Conservation (phyloP, 768 basidiomycete species). For the Termitomyces sp. region DNA sequence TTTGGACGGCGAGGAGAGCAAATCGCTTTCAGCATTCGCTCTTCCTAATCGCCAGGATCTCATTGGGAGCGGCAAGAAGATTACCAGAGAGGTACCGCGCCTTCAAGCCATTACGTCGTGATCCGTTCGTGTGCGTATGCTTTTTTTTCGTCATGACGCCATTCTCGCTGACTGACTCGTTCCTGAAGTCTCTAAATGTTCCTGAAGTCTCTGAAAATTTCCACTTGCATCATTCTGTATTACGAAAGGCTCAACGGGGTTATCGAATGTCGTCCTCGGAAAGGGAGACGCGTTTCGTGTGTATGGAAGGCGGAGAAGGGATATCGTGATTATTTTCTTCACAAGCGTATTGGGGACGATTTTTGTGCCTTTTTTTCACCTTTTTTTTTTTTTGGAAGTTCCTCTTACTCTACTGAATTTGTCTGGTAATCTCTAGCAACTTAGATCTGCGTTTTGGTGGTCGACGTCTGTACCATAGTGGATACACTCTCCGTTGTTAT, state of each 20-base stretch:
- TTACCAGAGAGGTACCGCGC: constrained; percentile 29
- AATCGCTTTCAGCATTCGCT: constrained; percentile 44
- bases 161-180: background rate
- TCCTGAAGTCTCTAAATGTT: background rate
- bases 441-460: constrained; percentile 9
- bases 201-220: background rate
- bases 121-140: constrained; percentile 10
- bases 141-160: background rate
- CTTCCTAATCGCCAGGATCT: constrained; percentile 36
- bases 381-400: constrained; percentile 12
- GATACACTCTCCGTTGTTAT: constrained; percentile 7
- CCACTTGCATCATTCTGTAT: constrained; percentile 7
- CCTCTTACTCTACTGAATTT: constrained; percentile 10
- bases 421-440: constrained; percentile 12
- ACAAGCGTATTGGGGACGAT: constrained; percentile 12
- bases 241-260: constrained; percentile 4
- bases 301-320: constrained; percentile 4
- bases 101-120: constrained; percentile 16
- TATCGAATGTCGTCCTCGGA: background rate
- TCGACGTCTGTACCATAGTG: constrained; percentile 13
- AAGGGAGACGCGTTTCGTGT: constrained; percentile 1
- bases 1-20: constrained; percentile 66
- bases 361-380: constrained; percentile 7
- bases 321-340: constrained; percentile 11
- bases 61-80: constrained; percentile 31